Conservation (phyloP, 208 protist genomes). For the Acanthamoeba triangularis region DNA sequence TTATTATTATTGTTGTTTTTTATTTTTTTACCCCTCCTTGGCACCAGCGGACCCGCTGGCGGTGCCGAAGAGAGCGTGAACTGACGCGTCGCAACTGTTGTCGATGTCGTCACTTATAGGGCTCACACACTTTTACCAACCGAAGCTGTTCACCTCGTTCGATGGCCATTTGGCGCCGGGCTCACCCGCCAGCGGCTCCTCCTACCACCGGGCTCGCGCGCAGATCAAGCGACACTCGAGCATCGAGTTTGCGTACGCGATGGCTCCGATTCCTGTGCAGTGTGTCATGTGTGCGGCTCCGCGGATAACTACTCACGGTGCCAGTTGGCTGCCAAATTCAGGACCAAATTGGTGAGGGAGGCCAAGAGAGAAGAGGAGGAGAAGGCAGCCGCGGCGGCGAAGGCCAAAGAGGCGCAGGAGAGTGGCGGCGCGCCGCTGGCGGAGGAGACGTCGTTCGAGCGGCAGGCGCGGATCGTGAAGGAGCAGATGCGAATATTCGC, state of each 20-base stretch:
- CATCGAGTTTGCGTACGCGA: not conserved
- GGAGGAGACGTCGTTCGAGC: constrained; percentile 1
- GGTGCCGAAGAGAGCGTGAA: too few species aligned
- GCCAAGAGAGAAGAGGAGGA: not conserved
- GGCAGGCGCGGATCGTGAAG: constrained; percentile 6
- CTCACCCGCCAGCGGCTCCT: not conserved
- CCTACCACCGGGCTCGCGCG: not conserved
- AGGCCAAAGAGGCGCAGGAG: not conserved
- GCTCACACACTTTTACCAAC: not conserved
- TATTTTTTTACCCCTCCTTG: not conserved
- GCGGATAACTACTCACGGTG: too few species aligned
- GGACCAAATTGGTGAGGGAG: not conserved
- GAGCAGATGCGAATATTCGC: constrained; percentile 22
- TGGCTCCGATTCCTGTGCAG: not conserved
- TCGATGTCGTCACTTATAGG: too few species aligned
- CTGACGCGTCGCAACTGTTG: too few species aligned
- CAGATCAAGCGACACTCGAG: not conserved
- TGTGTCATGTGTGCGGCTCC: not conserved
- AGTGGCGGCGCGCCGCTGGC: not conserved
- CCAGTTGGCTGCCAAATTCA: not conserved
- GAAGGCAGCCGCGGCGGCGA: not conserved
- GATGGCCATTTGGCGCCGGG: not conserved
- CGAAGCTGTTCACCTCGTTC: not conserved
- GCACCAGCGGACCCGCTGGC: too few species aligned
- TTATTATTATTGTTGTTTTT: not conserved